Conservation (phyloP, 805 yeast species). For the Wickerhamomyces silvicola region DNA sequence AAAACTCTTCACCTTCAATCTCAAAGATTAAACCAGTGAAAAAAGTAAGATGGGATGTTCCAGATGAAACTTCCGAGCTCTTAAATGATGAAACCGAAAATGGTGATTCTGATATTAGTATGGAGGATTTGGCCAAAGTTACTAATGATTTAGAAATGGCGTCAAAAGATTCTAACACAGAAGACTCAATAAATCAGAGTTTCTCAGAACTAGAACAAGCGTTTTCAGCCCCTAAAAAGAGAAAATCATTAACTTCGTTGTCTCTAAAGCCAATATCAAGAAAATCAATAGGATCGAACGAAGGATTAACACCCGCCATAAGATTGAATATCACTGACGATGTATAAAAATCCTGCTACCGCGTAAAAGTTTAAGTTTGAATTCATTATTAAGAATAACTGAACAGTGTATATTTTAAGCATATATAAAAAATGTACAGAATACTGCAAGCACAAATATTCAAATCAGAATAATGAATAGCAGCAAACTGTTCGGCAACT, state of each 20-base stretch:
- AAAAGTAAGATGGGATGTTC: constrained; percentile 43
- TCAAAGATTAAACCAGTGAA: constrained; percentile 23
- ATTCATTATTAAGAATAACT: too few species aligned
- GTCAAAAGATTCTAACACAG: constrained; percentile 3
- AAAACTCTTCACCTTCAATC: constrained; percentile 12
- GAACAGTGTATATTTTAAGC: too few species aligned
- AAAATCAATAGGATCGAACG: too few species aligned
- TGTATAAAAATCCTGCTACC: too few species aligned
- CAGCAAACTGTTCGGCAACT: too few species aligned
- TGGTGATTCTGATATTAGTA: constrained; percentile 15
- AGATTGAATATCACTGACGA: too few species aligned
- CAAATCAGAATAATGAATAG: too few species aligned
- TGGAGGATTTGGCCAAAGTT: constrained; percentile 17
- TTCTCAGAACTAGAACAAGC: constrained; percentile 13
- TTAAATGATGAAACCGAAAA: constrained; percentile 3
- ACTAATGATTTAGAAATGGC: constrained; percentile 15
- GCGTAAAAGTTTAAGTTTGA: too few species aligned
- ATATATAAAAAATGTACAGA: too few species aligned
- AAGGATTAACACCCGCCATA: too few species aligned
- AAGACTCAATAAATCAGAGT: constrained; percentile 10
- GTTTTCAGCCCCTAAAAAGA: constrained; percentile 12
- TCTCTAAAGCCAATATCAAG: constrained; percentile 13
- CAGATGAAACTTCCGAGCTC: constrained; percentile 11
- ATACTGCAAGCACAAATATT: too few species aligned
- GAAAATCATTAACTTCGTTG: constrained; percentile 20